Base-by-base conservation (phyloP, 2,329 filamentous ascomycete genomes). In the Phaeoacremonium minimum region DNA sequence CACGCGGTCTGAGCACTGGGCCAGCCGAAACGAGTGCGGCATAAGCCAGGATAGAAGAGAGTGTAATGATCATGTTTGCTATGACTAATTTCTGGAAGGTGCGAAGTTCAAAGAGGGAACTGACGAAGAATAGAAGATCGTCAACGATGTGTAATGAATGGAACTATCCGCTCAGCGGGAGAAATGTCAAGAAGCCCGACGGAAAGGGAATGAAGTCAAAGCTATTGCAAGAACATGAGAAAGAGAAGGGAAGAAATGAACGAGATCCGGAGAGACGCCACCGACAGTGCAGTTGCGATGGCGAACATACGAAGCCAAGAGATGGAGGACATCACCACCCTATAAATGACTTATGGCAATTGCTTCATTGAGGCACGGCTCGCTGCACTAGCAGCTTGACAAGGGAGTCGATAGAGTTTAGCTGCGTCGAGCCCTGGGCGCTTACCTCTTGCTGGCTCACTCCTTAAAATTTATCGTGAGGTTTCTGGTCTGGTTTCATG, bases 1-100 rank as follows among this genome's bases (percentile, higher is more conserved):
- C 44, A 20, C 58, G 48, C 12, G 18, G 35, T 19, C 46, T 37
- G n/a, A 52, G 31, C 5, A 42, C 33, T 6, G 52, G 52, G 15
- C 47, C 46, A 20, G 53, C 47, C 12, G 45, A 42, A 26, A 44
- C 40, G 15, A 47, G 13, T 12, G 41, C 40, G 18, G 15, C 37
- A 32, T 15, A 30, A 18, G 33, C 33, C 18, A 39, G 15, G 22
- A 35, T 11, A 5, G 19, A 32, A 5, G 19, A 32, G 36, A 36
- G n/a, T 20, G 32, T 30, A 18, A 33, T 30, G 15, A 26, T 33
- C 18, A 35, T 35, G 22, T 6, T 19, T 17, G 29, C 28, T 11
- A 4, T 33, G n/a, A n/a, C n/a, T n/a, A n/a, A n/a, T n/a, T n/a
- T n/a, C n/a, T n/a, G n/a, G n/a, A n/a, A n/a, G n/a, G n/a, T n/a